Evolutionary conservation across 2,329 filamentous ascomycete species (phyloP), one percentile per base, ranked within the genome.

Genomic region (Colletotrichum cordylinicola): DNA sequence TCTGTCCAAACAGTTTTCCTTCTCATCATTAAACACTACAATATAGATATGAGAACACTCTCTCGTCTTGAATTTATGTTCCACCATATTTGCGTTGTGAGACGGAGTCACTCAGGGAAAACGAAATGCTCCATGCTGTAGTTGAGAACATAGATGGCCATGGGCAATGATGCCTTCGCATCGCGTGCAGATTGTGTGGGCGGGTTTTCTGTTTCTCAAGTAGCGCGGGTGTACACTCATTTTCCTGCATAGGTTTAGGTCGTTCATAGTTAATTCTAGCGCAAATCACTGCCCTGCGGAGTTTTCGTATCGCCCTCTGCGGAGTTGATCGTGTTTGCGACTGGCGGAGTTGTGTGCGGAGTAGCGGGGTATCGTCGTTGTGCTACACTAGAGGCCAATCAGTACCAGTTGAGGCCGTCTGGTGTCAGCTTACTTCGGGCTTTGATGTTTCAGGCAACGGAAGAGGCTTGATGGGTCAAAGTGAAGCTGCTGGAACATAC

Each of bases 1-100:
- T 48, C 9, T 48, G 5, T 12, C 5, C 6, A 21, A 0, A 10
- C n/a, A 48, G 18, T 13, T n/a, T 48, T 15, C 0, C 6, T n/a
- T 48, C 21, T 48, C n/a, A 52, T 52, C 0, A 21, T 3, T 0
- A 13, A 48, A 21, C 10, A 52, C n/a, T 1, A 8, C 10, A 21
- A 0, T 7, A 48, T 21, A 1, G 13, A 2, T 52, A 13, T 21
- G 2, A 21, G 3, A 13, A 52, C n/a, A n/a, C 10, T 52, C 43
- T 52, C 8, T 8, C 43, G n/a, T 52, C 43, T 52, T 1, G 18
- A 13, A 0, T 13, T 52, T 52, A 0, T 21, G 43, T 52, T 52
- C 18, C 13, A n/a, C 4, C 0, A 4, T 21, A 12, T 0, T 12
- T 52, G 10, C 10, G n/a, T 13, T 52, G 18, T 13, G 6, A 21